phyloP scores from a whole-genome alignment of 805 yeast genomes.

The Candida schatavii region DNA sequence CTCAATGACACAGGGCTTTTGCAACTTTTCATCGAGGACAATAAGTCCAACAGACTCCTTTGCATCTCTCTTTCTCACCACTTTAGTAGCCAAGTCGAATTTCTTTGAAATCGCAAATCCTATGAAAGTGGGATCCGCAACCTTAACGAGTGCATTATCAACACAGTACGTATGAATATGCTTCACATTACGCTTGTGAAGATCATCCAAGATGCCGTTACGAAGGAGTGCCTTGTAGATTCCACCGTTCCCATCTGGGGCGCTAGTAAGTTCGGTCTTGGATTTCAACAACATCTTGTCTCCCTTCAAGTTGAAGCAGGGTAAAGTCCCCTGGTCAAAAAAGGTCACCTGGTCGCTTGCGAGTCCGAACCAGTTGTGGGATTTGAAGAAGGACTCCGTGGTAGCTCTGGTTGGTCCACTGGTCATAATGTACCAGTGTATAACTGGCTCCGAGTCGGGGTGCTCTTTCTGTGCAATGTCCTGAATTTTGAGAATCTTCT shows the following conservation, averaged over 20 bases:
- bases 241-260: slow-evolving; percentile 99
- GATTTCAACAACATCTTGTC: slow-evolving; percentile 62
- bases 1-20: slow-evolving; percentile 87
- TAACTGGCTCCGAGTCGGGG: slow-evolving; percentile 24
- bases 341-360: slow-evolving; percentile 57
- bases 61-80: slow-evolving; percentile 88
- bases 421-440: slow-evolving; percentile 95
- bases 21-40: slow-evolving; percentile 56
- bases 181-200: slow-evolving; percentile 63
- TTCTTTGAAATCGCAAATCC: slow-evolving; percentile 75
- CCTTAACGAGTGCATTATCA: slow-evolving; percentile 86
- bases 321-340: slow-evolving; percentile 93
- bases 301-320: slow-evolving; percentile 78
- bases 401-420: slow-evolving; percentile 77
- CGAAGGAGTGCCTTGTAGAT: slow-evolving; percentile 76
- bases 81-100: slow-evolving; percentile 85
- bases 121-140: slow-evolving; percentile 87
- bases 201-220: slow-evolving; percentile 65
- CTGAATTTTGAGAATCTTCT: slow-evolving; percentile 67
- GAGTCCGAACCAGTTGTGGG: slow-evolving; percentile 71
- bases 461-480: slow-evolving; percentile 41
- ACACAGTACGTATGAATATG: slow-evolving; percentile 97
- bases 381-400: slow-evolving; percentile 69
- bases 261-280: slow-evolving; percentile 58
- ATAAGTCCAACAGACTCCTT: slow-evolving; percentile 89